Percentiles rank a stretch among this genome's conserved stretches.
Conservation (phyloP, 2,329 filamentous ascomycete species). For the Scopulariopsis brevicaulis region DNA sequence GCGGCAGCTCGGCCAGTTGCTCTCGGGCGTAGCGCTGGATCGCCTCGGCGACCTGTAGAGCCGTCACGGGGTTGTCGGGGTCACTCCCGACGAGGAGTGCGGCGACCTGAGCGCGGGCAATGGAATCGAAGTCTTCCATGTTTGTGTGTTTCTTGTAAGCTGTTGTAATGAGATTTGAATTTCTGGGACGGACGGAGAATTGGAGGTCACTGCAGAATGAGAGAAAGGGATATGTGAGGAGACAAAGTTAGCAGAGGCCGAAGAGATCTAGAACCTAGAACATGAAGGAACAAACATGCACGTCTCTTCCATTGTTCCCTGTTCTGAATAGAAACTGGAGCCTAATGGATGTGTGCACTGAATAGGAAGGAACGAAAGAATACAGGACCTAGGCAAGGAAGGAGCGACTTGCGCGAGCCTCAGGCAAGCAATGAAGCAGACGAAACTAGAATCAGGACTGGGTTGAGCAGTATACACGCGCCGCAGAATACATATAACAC, state of each 20-base stretch:
- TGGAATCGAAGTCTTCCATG: background rate
- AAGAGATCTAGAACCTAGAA: background rate
- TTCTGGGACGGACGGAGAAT: background rate
- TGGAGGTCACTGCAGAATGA: background rate
- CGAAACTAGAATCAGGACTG: background rate
- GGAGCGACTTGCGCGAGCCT: background rate
- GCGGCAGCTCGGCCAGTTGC: background rate
- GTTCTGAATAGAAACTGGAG: background rate
- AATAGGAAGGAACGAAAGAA: background rate
- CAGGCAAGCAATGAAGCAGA: background rate
- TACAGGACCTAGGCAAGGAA: background rate
- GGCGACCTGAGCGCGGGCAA: background rate
- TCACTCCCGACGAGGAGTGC: background rate
- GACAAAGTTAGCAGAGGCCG: background rate
- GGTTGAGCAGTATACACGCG: background rate
- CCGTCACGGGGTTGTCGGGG: slow-evolving; percentile 7
- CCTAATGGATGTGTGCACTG: background rate
- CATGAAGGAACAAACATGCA: background rate
- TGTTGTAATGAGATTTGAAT: background rate
- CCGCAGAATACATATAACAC: too few species aligned
- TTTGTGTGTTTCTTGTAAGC: background rate
- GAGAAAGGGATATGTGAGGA: background rate
- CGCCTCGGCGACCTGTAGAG: slow-evolving; percentile 10
- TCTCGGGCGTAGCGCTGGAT: slow-evolving; percentile 10
- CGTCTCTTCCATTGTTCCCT: background rate